These are phyloP conservation scores for Psilocybe cubensis DNA, from an alignment of 768 basidiomycete genomes.

Conservation along the genomic window DNA sequence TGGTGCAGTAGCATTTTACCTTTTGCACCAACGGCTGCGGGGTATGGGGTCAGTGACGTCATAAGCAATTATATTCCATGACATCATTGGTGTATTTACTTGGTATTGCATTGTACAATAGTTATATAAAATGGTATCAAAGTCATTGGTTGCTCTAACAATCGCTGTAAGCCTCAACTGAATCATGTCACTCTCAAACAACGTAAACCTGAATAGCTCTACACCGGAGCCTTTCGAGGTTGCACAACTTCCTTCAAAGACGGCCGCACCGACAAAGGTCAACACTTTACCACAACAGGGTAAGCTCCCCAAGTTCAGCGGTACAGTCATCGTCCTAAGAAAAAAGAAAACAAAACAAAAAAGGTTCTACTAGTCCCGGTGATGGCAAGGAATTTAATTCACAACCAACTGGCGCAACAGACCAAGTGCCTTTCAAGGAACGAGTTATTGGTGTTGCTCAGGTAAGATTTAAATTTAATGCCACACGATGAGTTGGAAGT, in stretches of 20 bases:
- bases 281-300: constrained; percentile 41
- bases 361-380: constrained; percentile 39
- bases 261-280: constrained; percentile 10
- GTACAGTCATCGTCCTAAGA: background rate
- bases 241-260: background rate
- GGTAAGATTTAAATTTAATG: constrained; percentile 21
- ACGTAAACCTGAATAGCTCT: background rate
- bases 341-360: background rate
- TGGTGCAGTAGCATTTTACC: background rate
- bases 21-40: too few species aligned
- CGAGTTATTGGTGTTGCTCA: constrained; percentile 51
- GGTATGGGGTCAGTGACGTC: background rate
- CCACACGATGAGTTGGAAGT: too few species aligned
- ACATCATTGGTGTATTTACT: background rate
- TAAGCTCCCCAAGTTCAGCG: constrained; percentile 19
- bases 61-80: background rate
- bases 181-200: background rate
- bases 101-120: background rate
- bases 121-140: background rate
- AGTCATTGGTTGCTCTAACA: background rate
- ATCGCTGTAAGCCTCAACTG: background rate
- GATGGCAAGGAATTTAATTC: constrained; percentile 35
- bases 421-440: constrained; percentile 58
- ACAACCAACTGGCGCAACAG: constrained; percentile 12
- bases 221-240: background rate